Base-by-base conservation (phyloP, 768 basidiomycete genomes). In the Suillus americanus region DNA sequence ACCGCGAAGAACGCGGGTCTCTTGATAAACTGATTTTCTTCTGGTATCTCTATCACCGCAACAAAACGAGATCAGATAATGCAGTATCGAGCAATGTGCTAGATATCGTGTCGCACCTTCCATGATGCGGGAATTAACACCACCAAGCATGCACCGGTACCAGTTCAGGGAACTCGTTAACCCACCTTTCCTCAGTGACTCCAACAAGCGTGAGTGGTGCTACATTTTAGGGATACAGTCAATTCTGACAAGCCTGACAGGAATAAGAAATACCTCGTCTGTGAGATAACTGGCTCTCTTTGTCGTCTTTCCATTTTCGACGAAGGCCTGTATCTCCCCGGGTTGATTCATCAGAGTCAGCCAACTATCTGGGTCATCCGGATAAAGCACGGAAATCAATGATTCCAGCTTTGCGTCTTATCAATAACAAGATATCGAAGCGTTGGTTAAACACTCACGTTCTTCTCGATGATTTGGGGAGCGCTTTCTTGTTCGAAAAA, bases 1-100 rank as follows among this genome's bases (percentile, higher is more conserved):
- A 69, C 77, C 10, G 71, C 80, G 68, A 79, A 76, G 68, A 79
- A 79, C n/a, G 76, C 71, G 0, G 80, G 82, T 63, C 75, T 76
- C 37, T 65, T 64, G 30, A 82, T 70, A 30, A 64, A 65, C 57
- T 73, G 65, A 20, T 73, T 66, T 41, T 71, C 71, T 13, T 71
- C 69, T 30, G 73, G 57, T 43, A 74, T 55, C 41, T 67, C 68
- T 76, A 61, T 33, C 30, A 54, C n/a, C 50, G 59, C 33, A 30
- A 35, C 25, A 10, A 40, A 20, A 12, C 3, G 23, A 30, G 20
- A 6, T 68, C 51, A 65, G 63, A 40, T 16, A 46, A 37, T 40
- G 30, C 14, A 30, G 54, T 23, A n/a, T 28, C 6, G 12, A 28
- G 28, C 14, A 9, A 51, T 38, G n/a, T 37, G 6, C 3, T 1